Evolutionary conservation across 2,329 filamentous ascomycete species (phyloP).

Genomic region (Fusarium luffae): DNA sequence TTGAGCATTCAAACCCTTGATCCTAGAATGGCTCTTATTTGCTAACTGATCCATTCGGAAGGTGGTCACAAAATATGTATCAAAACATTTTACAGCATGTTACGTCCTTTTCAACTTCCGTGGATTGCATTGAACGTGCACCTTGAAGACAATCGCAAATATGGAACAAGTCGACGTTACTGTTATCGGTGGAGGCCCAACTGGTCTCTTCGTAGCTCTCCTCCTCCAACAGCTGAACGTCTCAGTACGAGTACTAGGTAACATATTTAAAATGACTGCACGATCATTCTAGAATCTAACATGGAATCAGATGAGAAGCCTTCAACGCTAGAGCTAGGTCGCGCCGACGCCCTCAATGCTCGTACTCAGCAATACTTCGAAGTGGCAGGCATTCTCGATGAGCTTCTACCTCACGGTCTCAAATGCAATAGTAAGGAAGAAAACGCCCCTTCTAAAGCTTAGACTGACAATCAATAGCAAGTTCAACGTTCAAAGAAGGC

Average conservation of each 20-base stretch:
- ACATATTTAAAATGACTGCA: too few species aligned
- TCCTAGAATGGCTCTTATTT: neutral
- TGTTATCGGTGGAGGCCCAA: constrained; percentile 54
- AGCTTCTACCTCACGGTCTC: constrained; percentile 56
- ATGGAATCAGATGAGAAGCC: constrained; percentile 52
- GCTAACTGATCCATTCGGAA: neutral
- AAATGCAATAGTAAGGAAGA: constrained; percentile 58
- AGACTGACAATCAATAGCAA: constrained; percentile 47
- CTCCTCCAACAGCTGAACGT: constrained; percentile 56
- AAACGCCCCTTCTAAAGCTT: too few species aligned
- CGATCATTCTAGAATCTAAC: neutral
- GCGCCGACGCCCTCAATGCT: constrained; percentile 61
- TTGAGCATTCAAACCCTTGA: neutral
- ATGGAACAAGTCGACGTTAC: constrained; percentile 17
- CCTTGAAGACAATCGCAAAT: too few species aligned
- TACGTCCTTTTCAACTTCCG: too few species aligned
- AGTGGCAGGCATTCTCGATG: constrained; percentile 56
- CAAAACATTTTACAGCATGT: too few species aligned
- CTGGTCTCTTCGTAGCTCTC: constrained; percentile 58
- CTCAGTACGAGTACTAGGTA: constrained; percentile 49
- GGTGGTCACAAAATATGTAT: neutral
- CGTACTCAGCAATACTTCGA: constrained; percentile 61
- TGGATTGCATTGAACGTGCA: too few species aligned
- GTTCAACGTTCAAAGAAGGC: constrained; percentile 59
- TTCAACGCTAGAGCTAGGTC: constrained; percentile 53